Conservation (phyloP, 1,284 basidiomycete genomes). For the Ustilago loliicola region DNA sequence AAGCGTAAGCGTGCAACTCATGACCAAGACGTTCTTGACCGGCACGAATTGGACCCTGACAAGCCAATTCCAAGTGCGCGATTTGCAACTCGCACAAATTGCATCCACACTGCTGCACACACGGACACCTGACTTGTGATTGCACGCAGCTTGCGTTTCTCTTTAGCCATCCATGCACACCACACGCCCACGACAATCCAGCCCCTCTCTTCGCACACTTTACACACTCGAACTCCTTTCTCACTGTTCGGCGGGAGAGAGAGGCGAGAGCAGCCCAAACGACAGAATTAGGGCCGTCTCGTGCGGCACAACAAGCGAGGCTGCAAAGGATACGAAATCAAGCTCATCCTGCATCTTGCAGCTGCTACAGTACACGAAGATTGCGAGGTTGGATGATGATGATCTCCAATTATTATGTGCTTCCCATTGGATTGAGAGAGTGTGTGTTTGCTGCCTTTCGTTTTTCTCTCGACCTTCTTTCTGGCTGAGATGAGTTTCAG, state of each 20-base stretch:
- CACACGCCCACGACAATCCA: not conserved
- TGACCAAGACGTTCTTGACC: too few relatives aligned
- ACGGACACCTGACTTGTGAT: not conserved
- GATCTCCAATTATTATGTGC: too few relatives aligned
- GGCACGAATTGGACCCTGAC: constrained; percentile 4
- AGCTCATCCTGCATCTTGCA: not conserved
- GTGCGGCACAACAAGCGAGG: not conserved
- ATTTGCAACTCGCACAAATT: not conserved
- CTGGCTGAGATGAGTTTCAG: too few relatives aligned
- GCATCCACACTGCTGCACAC: not conserved
- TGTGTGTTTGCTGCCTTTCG: not conserved
- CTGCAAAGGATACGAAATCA: not conserved
- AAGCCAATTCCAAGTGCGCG: not conserved
- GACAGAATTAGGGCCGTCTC: too few relatives aligned
- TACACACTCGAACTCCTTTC: not conserved
- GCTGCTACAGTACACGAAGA: too few relatives aligned
- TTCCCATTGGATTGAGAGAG: not conserved
- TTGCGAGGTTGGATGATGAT: not conserved
- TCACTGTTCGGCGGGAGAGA: not conserved
- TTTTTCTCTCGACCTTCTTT: too few relatives aligned
- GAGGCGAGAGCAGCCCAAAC: too few relatives aligned
- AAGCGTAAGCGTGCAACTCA: too few relatives aligned
- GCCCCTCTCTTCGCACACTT: not conserved
- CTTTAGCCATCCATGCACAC: too few relatives aligned
- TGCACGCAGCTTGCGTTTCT: not conserved